Evolutionary conservation across 345 rosid species (phyloP), one percentile per base, ranked within the genome.

Genomic region (Rubroshorea leprosula): DNA sequence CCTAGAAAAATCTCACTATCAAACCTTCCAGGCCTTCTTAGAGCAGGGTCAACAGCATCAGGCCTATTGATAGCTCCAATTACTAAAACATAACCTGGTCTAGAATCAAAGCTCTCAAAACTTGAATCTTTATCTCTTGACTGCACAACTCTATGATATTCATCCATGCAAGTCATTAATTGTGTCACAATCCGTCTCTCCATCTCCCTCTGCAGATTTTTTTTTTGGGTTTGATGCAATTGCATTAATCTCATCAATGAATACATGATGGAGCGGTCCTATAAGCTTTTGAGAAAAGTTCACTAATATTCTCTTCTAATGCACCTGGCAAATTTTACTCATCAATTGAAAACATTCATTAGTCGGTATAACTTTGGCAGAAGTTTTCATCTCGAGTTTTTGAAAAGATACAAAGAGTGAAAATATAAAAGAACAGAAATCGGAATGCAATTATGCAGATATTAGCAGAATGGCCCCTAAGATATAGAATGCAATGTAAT

Each of bases 51-150:
- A 72, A 93, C 75, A 52, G 85, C 85, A 79, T 89, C 91, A 21
- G 97, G 96, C 66, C 96, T 82, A 66, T 89, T 93, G 31, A 97
- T 93, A 67, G 99, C 96, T 27, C 88, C 97, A 71, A 93, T 87
- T 44, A 93, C 96, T 41, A 93, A 91, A 72, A 93, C 97, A 73
- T 71, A 73, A 3, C 90, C 78, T 39, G 74, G 61, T 26, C 49
- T 69, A 38, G 73, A 54, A 64, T 73, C 78, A 55, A 78, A 24
- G 38, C 17, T 66, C 44, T 67, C 78, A 4, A 43, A 57, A 19
- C 61, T 67, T 11, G 70, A 66, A 51, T 67, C 70, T 39, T 55
- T 61, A 67, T 70, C 80, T 15, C 64, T 53, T 65, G 76, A 64
- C 59, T 76, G 72, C 43, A 46, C 54, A 31, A 71, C 71, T 57